Evolutionary conservation across 2,329 filamentous ascomycete genomes (phyloP), one percentile per base, ranked within the genome.

Genomic region (Paecilomyces sp.): DNA sequence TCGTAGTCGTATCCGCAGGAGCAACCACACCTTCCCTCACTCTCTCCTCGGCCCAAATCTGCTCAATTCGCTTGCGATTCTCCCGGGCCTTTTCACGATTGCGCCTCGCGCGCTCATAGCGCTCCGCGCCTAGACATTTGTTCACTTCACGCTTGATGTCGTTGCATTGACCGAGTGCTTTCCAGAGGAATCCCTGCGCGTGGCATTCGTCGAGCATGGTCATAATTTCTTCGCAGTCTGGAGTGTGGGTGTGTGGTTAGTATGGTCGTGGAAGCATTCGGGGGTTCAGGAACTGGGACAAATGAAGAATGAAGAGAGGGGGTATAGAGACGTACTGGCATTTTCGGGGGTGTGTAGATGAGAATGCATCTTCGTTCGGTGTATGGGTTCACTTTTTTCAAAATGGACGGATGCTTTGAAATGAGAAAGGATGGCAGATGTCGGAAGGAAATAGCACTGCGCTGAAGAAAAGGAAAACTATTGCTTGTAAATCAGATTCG

Each of bases 171-270:
- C 94, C 94, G 62, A 91, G 79, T 1, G 90, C 87, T 77, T 96
- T 97, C 85, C 90, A 92, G 60, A 99, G 78, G 78, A 99, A 99
- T 58, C 94, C 94, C 61, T 84, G 85, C 33, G 90, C 89, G 73
- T 99, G 94, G 79, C 94, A 99, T 80, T 97, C 91, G 71, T 97
- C 94, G 66, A 99, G 90, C 55, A 90, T 89, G 56, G 82, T 88
- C 86, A 97, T 96, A 74, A 99, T 86, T 67, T 96, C 92, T 76
- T 93, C 91, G 83, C 94, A 99, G 70, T 89, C 94, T 99, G 70
- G 25, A 54, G 47, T 47, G n/a, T 24, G 15, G 28, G 30, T 24
- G 30, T 24, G 62, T 61, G 64, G 57, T 61, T 54, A 57, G 33
- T 13, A 25, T 57, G 58, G 59, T 58, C 59, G 58, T 28, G 57